Percentiles rank a stretch among this genome's conserved stretches.
Conservation (phyloP, 192 early-diverging fungal genomes). For the Linnemannia schmuckeri region DNA sequence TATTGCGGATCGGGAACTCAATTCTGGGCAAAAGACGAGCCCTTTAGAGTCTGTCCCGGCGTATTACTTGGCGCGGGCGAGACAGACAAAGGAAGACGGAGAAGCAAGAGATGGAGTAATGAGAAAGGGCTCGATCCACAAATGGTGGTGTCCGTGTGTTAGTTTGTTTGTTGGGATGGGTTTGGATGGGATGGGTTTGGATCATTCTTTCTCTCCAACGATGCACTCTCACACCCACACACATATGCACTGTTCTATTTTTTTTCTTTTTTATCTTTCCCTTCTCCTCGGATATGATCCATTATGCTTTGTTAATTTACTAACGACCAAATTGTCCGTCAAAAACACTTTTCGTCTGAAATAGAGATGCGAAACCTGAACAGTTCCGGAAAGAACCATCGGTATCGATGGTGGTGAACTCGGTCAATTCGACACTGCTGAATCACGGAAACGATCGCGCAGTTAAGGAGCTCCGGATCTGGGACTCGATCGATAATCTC, state of each 20-base stretch:
- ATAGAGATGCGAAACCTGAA: slow-evolving; percentile 84
- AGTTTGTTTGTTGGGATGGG: not conserved
- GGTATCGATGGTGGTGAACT: slow-evolving; percentile 79
- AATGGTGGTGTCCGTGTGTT: slow-evolving; percentile 5
- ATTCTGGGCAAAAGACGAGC: slow-evolving; percentile 1
- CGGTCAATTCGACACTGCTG: slow-evolving; percentile 88
- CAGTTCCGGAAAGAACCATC: slow-evolving; percentile 85
- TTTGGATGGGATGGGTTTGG: not conserved
- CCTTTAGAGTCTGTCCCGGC: not conserved
- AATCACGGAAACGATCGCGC: slow-evolving; percentile 81
- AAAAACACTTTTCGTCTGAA: not conserved
- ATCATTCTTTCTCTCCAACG: not conserved
- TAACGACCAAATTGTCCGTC: not conserved
- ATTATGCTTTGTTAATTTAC: not conserved
- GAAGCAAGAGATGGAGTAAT: not conserved
- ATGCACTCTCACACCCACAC: not conserved
- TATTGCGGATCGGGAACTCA: slow-evolving; percentile 49
- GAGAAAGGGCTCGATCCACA: not conserved
- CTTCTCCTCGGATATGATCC: not conserved
- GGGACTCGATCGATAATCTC: slow-evolving; percentile 89
- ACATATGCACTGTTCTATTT: not conserved
- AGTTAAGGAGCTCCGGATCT: slow-evolving; percentile 78
- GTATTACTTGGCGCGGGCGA: not conserved
- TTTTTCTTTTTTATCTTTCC: not conserved
- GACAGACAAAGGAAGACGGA: not conserved